phyloP scores from a whole-genome alignment of 257 asterid genomes.

The Lycium barbarum region DNA sequence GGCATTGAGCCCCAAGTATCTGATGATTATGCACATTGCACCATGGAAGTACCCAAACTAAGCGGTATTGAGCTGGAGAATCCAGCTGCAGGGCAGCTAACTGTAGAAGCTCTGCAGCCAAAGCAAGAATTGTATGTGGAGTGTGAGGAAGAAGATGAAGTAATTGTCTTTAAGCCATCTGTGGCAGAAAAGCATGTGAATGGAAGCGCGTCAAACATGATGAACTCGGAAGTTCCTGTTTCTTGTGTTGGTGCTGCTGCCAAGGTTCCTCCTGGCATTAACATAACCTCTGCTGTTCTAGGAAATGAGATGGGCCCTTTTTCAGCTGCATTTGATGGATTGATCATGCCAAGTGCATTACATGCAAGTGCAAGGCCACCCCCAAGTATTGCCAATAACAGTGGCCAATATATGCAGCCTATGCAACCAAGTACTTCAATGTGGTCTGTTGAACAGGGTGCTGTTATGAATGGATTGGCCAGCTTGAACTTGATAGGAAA shows the following conservation, averaged over 20 bases:
- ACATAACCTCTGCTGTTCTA: conserved; percentile 38
- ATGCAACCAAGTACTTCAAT: conserved; percentile 49
- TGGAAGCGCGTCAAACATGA: conserved; percentile 45
- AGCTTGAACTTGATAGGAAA: conserved; percentile 64
- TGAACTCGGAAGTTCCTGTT: conserved; percentile 33
- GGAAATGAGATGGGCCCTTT: conserved; percentile 48
- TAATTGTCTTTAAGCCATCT: conserved; percentile 85
- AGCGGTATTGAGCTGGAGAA: conserved; percentile 38
- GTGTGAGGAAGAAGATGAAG: conserved; percentile 85
- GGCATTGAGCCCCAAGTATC: conserved; percentile 67
- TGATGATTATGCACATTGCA: conserved; percentile 53
- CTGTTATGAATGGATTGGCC: conserved; percentile 56
- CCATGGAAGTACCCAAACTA: conserved; percentile 45
- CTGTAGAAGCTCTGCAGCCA: conserved; percentile 39
- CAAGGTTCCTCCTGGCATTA: conserved; percentile 39
- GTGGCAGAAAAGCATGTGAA: conserved; percentile 63
- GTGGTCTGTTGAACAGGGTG: conserved; percentile 62
- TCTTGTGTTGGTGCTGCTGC: not conserved
- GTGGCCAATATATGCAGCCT: conserved; percentile 56
- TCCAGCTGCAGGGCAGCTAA: conserved; percentile 38
- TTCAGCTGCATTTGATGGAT: conserved; percentile 53
- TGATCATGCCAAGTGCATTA: conserved; percentile 47
- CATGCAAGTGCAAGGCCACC: conserved; percentile 46
- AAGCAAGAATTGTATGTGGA: conserved; percentile 49
- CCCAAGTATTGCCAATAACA: conserved; percentile 33